Percentiles rank a stretch among this genome's conserved stretches.
Evolutionary conservation across 2,329 filamentous ascomycete genomes (phyloP).

Genomic region (Botryotinia globosa): DNA sequence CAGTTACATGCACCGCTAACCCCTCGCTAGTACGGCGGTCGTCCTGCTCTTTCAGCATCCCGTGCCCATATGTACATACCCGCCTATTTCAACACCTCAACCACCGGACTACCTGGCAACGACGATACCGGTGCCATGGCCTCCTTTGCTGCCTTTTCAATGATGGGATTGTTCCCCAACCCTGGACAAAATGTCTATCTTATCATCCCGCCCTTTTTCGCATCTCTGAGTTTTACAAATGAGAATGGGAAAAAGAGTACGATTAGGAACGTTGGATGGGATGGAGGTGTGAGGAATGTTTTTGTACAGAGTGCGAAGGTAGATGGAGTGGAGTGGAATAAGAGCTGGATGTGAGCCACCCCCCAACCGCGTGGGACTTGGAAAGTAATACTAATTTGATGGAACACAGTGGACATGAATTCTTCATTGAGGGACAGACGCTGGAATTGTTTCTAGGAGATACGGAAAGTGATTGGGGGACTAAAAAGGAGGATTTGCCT

Average conservation of each 20-base stretch:
- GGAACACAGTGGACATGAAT: constrained; percentile 50
- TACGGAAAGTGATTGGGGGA: constrained; percentile 64
- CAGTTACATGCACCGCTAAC: background rate
- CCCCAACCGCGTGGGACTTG: background rate
- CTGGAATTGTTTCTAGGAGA: constrained; percentile 60
- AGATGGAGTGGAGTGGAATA: constrained; percentile 56
- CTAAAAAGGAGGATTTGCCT: constrained; percentile 55
- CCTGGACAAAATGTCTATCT: constrained; percentile 68
- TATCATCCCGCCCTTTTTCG: constrained; percentile 65
- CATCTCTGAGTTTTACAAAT: constrained; percentile 55
- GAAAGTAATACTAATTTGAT: background rate
- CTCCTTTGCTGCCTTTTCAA: constrained; percentile 30
- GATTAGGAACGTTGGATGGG: constrained; percentile 60
- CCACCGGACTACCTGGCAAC: constrained; percentile 64
- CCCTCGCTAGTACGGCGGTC: constrained; percentile 52
- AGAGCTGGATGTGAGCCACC: constrained; percentile 55
- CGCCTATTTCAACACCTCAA: constrained; percentile 55
- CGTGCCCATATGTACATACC: constrained; percentile 65
- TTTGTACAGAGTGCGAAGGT: constrained; percentile 64
- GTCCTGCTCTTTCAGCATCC: constrained; percentile 45
- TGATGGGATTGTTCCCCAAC: constrained; percentile 57
- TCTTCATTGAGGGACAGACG: constrained; percentile 62
- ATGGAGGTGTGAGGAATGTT: constrained; percentile 53
- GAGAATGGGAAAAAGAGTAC: constrained; percentile 58
- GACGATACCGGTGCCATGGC: constrained; percentile 66